These are phyloP conservation scores for Pachyrhizus erosus DNA, from an alignment of 306 rosid genomes.

Conservation along the genomic window DNA sequence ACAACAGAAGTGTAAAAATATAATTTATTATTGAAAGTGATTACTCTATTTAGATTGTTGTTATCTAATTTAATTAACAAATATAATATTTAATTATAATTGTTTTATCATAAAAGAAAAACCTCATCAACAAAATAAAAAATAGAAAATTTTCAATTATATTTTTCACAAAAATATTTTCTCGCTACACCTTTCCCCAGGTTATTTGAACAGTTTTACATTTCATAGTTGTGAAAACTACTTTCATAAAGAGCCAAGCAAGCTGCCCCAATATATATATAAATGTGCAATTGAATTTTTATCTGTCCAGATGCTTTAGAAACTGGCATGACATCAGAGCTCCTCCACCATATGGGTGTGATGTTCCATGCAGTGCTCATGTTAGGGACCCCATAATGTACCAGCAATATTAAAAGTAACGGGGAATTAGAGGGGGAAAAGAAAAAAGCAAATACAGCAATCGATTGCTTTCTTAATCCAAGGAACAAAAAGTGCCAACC, in stretches of 20 bases:
- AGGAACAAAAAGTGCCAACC: conserved; percentile 56
- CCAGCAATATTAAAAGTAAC: conserved; percentile 8
- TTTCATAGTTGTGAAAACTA: background rate
- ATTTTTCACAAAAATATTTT: background rate
- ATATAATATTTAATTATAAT: background rate
- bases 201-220: background rate
- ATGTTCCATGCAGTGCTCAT: conserved; percentile 15
- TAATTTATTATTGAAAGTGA: background rate
- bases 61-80: background rate
- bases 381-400: conserved; percentile 39
- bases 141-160: background rate
- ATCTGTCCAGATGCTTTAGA: conserved; percentile 26
- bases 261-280: background rate
- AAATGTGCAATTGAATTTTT: background rate
- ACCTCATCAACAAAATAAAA: background rate
- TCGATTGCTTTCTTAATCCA: conserved; percentile 58
- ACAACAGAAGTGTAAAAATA: background rate
- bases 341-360: conserved; percentile 35
- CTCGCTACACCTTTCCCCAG: background rate
- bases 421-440: conserved; percentile 30
- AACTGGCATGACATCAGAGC: conserved; percentile 22
- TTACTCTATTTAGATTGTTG: background rate
- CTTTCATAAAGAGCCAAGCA: background rate
- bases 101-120: background rate
- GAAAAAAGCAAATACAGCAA: conserved; percentile 42